phyloP scores from a whole-genome alignment of 441 rosid species.

The Bocquillonia castaneifolia region DNA sequence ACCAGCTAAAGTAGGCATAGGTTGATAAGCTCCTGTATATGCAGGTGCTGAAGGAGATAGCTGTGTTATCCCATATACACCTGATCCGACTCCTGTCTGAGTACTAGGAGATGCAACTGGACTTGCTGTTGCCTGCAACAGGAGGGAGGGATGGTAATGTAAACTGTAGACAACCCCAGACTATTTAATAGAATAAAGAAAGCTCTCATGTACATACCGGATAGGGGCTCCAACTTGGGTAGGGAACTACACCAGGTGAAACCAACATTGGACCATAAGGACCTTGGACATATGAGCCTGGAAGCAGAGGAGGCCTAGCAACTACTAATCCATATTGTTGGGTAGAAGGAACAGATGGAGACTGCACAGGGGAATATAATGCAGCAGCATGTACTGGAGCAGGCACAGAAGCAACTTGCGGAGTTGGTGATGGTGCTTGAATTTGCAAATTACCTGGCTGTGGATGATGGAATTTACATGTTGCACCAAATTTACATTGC shows the following conservation, averaged over 20 bases:
- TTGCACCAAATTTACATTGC: constrained; percentile 83
- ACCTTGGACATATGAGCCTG: constrained; percentile 61
- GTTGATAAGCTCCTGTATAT: constrained; percentile 57
- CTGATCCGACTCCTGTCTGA: constrained; percentile 56
- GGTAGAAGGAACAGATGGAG: constrained; percentile 55
- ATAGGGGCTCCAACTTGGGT: constrained; percentile 70
- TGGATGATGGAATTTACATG: constrained; percentile 93
- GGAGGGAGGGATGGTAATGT: background rate
- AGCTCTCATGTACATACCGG: constrained; percentile 43
- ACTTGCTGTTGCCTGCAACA: constrained; percentile 52
- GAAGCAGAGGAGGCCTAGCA: constrained; percentile 71
- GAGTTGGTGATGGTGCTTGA: constrained; percentile 40
- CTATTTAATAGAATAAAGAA: background rate
- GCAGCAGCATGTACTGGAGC: constrained; percentile 38
- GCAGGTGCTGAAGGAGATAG: constrained; percentile 70
- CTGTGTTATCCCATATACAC: constrained; percentile 57
- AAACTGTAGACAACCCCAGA: constrained; percentile 1
- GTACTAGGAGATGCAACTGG: constrained; percentile 57
- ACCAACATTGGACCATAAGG: constrained; percentile 69
- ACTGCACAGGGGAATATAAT: constrained; percentile 55
- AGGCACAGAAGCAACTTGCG: constrained; percentile 46
- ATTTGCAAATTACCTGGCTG: constrained; percentile 43
- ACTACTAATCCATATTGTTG: constrained; percentile 74
- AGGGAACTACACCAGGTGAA: constrained; percentile 68
- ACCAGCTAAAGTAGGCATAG: constrained; percentile 37